These are phyloP conservation scores for Gymnopus androsaceus DNA, from an alignment of 1,284 basidiomycete genomes.

Conservation along the genomic window DNA sequence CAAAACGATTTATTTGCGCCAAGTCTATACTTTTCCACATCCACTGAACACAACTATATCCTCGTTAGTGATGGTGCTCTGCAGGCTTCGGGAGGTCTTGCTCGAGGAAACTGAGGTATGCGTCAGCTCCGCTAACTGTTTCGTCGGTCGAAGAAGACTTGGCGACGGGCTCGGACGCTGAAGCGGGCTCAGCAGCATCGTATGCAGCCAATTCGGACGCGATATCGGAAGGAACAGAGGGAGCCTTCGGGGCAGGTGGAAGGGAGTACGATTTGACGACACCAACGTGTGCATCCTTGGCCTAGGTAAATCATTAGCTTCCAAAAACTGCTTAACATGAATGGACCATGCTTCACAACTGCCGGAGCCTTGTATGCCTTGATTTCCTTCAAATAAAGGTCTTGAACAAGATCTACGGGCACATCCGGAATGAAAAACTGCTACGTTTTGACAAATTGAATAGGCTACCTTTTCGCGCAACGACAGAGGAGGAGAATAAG, in stretches of 20 bases:
- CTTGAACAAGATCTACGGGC: conserved; percentile 85
- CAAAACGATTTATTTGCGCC: not conserved
- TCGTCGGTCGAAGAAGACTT: conserved; percentile 22
- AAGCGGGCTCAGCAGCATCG: conserved; percentile 73
- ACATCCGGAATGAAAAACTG: conserved; percentile 36
- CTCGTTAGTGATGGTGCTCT: conserved; percentile 40
- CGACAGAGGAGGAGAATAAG: conserved; percentile 65
- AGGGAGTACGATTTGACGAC: conserved; percentile 73
- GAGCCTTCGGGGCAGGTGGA: conserved; percentile 69
- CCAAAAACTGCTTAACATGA: not conserved
- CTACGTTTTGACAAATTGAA: not conserved
- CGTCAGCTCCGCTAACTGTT: conserved; percentile 39
- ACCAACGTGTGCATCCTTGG: conserved; percentile 83
- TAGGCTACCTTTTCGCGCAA: conserved; percentile 65
- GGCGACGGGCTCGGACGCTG: conserved; percentile 34
- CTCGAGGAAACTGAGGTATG: conserved; percentile 47
- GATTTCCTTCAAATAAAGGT: conserved; percentile 88
- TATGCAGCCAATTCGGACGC: conserved; percentile 83
- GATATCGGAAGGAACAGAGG: conserved; percentile 75
- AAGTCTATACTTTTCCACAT: conserved; percentile 18
- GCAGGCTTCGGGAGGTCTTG: conserved; percentile 45
- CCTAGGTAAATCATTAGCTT: conserved; percentile 41
- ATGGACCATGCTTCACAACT: conserved; percentile 39
- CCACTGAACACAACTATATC: conserved; percentile 7
- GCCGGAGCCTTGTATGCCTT: conserved; percentile 82